Base-by-base conservation (phyloP, 345 rosid genomes). In the Pistacia vera region DNA sequence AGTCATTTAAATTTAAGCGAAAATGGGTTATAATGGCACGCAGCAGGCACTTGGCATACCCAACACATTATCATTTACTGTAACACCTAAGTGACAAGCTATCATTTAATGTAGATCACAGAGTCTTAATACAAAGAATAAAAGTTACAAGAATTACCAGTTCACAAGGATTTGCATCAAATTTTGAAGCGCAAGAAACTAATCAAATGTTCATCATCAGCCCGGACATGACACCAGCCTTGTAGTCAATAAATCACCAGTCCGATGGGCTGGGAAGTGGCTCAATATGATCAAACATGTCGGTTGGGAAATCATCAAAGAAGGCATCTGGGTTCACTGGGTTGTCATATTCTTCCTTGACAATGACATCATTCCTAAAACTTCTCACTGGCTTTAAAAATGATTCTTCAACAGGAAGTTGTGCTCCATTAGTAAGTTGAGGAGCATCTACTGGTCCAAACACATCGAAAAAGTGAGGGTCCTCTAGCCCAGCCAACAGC, bases 301-400 rank as follows among this genome's bases (percentile, higher is more conserved):
- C 95, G 0, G 88, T 64, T 0, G 99, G 98, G 62, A 93, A 88
- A 81, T 91, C 96, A 20, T 93, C 94, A 9, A 90, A 89, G 85
- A 93, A 89, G 17, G 83, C 66, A 48, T 87, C 92, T 3, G 87
- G 81, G 14, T 77, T 73, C 33, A 6, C 75, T 1, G 55, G 46
- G 38, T 59, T 74, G 41, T 52, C 79, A 38, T 51, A 49, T n/a
- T 75, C 88, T 30, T 87, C 83, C 28, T 71, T 81, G 16, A 57
- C 66, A 57, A 62, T 81, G 16, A 57, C 66, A 57, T 59, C 73
- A 66, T 76, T 65, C 66, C 66, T 28, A 60, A 76, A 69, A 69
- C 88, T 73, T 75, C 79, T 70, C 0, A 73, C 71, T 2, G 88
- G 84, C 77, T 89, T 90, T 5, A 83, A 78, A 70, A 91, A 83